These are phyloP conservation scores for Suhomyces panamericanus DNA, from an alignment of 1,139 yeast species.

Conservation along the genomic window DNA sequence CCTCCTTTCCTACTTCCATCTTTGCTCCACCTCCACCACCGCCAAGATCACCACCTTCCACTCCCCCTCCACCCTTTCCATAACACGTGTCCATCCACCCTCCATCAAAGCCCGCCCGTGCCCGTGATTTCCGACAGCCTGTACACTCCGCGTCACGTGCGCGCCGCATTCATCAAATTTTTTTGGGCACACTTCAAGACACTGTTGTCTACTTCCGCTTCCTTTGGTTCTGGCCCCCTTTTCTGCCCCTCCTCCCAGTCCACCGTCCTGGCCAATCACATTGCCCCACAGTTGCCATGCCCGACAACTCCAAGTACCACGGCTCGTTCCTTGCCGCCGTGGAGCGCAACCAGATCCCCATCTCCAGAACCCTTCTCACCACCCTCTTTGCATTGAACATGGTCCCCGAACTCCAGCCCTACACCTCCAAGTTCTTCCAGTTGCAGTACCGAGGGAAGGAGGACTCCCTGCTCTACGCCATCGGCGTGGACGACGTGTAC, in stretches of 20 bases:
- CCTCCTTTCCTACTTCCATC: too few species aligned
- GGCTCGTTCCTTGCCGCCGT: constrained; percentile 31
- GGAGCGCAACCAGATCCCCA: constrained; percentile 42
- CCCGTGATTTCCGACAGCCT: background rate
- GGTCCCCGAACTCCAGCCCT: constrained; percentile 22
- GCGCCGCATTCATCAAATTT: background rate
- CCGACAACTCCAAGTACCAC: constrained; percentile 3
- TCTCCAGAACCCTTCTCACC: constrained; percentile 33
- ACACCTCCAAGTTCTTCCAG: constrained; percentile 46
- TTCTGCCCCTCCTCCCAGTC: background rate
- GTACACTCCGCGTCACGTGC: too few species aligned
- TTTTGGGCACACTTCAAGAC: constrained; percentile 1
- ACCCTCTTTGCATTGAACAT: constrained; percentile 31
- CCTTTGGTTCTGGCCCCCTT: background rate
- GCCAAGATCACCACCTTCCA: too few species aligned
- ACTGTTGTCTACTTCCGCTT: constrained; percentile 3
- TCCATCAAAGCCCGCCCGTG: too few species aligned
- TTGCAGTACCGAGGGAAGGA: constrained; percentile 42
- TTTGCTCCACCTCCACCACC: too few species aligned
- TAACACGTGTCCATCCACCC: too few species aligned
- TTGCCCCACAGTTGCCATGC: background rate
- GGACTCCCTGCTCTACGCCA: constrained; percentile 41
- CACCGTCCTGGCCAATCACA: too few species aligned
- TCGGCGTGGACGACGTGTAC: constrained; percentile 57
- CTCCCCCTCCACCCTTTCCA: too few species aligned